Evolutionary conservation across 345 rosid genomes (phyloP).

Genomic region (Toxicodendron radicans): DNA sequence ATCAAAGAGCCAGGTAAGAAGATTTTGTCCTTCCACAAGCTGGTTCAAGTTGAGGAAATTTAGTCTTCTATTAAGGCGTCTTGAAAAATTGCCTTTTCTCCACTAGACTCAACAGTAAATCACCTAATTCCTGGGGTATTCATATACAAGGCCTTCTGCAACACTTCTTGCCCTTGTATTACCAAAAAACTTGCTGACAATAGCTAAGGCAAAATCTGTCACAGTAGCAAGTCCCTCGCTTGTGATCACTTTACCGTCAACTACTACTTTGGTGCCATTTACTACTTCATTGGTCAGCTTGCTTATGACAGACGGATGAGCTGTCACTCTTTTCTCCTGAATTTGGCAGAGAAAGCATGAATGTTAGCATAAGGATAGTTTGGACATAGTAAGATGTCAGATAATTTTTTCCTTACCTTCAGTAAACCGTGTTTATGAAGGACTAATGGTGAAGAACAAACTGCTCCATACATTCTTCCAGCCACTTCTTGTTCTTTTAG

Average conservation of each 20-base stretch:
- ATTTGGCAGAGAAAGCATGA: conserved; percentile 14
- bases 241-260: conserved; percentile 86
- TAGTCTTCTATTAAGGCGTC: conserved; percentile 1
- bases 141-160: conserved; percentile 86
- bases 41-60: background rate
- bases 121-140: conserved; percentile 52
- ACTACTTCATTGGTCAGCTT: conserved; percentile 29
- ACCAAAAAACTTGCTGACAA: conserved; percentile 80
- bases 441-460: conserved; percentile 57
- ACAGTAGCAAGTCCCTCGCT: conserved; percentile 67
- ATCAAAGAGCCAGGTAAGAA: background rate
- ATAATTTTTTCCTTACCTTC: conserved; percentile 43
- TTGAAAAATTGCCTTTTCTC: conserved; percentile 15
- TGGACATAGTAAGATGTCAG: background rate
- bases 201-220: conserved; percentile 65
- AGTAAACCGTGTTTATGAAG: conserved; percentile 70
- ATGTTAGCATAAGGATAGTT: conserved; percentile 6
- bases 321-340: conserved; percentile 64
- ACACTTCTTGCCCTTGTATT: conserved; percentile 80
- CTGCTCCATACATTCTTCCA: conserved; percentile 75
- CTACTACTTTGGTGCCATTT: conserved; percentile 66
- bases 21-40: conserved; percentile 9
- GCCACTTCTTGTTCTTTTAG: conserved; percentile 69
- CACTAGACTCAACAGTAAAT: conserved; percentile 5
- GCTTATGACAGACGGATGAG: conserved; percentile 48